Base-by-base conservation (phyloP, 441 rosid genomes). In the Jatropha multifida region DNA sequence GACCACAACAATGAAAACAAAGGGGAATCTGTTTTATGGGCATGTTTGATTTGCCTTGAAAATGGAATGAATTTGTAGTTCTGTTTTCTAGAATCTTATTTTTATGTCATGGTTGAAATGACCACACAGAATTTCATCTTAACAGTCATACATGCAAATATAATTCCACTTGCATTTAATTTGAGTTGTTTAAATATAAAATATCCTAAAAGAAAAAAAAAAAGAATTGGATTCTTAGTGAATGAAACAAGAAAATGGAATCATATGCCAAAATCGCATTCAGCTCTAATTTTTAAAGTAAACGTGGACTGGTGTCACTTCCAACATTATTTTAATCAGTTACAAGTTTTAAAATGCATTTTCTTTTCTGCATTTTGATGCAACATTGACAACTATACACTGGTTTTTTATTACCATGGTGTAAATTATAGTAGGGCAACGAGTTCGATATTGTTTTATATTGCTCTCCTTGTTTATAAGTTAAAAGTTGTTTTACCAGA, bases 401-500 rank as follows among this genome's bases (percentile, higher is more conserved):
- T 55, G 15, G 15, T 65, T 17, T 55, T 69, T 64, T 68, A 59
- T 58, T 68, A 59, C 17, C 46, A 8, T 38, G 56, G 20, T 58
- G 66, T 68, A 49, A 46, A 74, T 41, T 48, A 72, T 68, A 72
- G 37, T 54, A 20, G 74, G 40, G n/a, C 56, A 20, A n/a, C 20
- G 54, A 58, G 42, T n/a, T 71, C 40, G 40, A 10, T 20, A 9
- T 51, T 41, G 74, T 71, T 20, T 54, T 41, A 71, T 26, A 14
- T 62, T 70, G 60, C 18, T 55, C 37, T 13, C 0, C 15, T 9
- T 40, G 51, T 58, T 20, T 23, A 52, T 71, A 58, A 56, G 37
- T 42, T 10, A 54, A 59, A 41, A 71, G 5, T 15, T 71, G 54
- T 56, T 71, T 38, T 42, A 71, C 48, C 74, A 93, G 96, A 82